A percentile compares a stretch with the other conserved stretches of the same genome.
Evolutionary conservation across 352 stramenopile genomes (phyloP).

Genomic region (Globisporangium ultimum): DNA sequence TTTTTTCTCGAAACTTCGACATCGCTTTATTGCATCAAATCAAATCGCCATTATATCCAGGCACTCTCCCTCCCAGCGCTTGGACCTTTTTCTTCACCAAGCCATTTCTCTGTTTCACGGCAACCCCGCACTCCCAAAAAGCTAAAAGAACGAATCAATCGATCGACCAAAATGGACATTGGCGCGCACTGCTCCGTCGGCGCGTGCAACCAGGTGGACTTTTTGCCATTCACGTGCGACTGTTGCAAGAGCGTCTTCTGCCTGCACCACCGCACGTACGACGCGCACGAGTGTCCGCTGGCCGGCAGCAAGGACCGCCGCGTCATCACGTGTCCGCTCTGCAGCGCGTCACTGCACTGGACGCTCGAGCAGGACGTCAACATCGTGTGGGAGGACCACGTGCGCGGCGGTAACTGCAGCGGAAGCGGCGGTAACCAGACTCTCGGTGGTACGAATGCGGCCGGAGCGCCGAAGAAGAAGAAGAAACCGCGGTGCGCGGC

Average conservation of each 20-base stretch:
- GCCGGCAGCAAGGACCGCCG: constrained; percentile 61
- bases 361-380: constrained; percentile 77
- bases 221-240: constrained; percentile 85
- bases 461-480: constrained; percentile 25
- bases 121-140: not conserved
- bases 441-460: constrained; percentile 6
- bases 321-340: constrained; percentile 73
- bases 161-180: constrained; percentile 67
- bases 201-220: constrained; percentile 75
- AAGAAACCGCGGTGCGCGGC: constrained; percentile 74
- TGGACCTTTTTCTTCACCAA: not conserved
- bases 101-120: not conserved
- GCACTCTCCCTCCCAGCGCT: not conserved
- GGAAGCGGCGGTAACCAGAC: not conserved
- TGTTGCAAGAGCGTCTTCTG: constrained; percentile 80
- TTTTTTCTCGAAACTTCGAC: not conserved
- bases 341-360: constrained; percentile 59
- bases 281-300: constrained; percentile 63
- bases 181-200: constrained; percentile 65
- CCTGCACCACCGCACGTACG: constrained; percentile 80
- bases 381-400: constrained; percentile 66
- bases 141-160: not conserved
- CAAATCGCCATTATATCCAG: not conserved
- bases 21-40: not conserved
- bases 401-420: constrained; percentile 50